Evolutionary conservation across 768 basidiomycete species (phyloP).

Genomic region (Termitomyces sp.): DNA sequence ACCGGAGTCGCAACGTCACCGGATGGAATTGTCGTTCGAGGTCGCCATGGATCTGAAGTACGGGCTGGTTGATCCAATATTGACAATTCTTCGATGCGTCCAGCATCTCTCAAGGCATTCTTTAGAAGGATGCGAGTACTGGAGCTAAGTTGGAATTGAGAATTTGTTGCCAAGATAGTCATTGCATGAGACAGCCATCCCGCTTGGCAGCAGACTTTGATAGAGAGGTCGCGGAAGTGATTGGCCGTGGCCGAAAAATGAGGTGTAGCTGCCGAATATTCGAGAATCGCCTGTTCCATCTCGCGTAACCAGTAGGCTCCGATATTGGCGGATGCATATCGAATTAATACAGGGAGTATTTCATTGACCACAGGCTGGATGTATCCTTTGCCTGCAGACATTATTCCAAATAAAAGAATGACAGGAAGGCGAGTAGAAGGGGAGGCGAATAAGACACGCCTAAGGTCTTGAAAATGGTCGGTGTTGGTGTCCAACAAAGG

Average conservation of each 20-base stretch:
- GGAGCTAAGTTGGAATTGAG: constrained; percentile 8
- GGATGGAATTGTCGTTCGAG: background rate
- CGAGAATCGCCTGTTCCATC: constrained; percentile 11
- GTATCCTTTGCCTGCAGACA: constrained; percentile 22
- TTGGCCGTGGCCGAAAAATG: background rate
- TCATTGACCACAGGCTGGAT: constrained; percentile 15
- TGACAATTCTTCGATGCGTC: background rate
- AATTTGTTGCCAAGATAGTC: constrained; percentile 1
- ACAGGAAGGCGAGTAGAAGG: constrained; percentile 13
- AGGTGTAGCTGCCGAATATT: constrained; percentile 1
- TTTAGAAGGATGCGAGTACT: constrained; percentile 10
- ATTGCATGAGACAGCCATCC: constrained; percentile 18
- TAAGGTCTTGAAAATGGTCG: constrained; percentile 9
- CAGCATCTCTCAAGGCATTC: constrained; percentile 2
- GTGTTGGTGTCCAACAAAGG: background rate
- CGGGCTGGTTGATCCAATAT: constrained; percentile 1
- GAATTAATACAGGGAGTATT: constrained; percentile 14
- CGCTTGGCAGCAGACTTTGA: constrained; percentile 16
- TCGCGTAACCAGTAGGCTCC: constrained; percentile 9
- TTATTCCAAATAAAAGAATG: constrained; percentile 18
- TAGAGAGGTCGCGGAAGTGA: constrained; percentile 7
- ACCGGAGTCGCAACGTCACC: too few relatives aligned
- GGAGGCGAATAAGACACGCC: constrained; percentile 17
- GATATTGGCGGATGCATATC: constrained; percentile 7
- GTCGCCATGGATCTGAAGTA: background rate